These are phyloP conservation scores for Juncus effusus DNA, from an alignment of 176 grass and related monocot species.

Conservation along the genomic window DNA sequence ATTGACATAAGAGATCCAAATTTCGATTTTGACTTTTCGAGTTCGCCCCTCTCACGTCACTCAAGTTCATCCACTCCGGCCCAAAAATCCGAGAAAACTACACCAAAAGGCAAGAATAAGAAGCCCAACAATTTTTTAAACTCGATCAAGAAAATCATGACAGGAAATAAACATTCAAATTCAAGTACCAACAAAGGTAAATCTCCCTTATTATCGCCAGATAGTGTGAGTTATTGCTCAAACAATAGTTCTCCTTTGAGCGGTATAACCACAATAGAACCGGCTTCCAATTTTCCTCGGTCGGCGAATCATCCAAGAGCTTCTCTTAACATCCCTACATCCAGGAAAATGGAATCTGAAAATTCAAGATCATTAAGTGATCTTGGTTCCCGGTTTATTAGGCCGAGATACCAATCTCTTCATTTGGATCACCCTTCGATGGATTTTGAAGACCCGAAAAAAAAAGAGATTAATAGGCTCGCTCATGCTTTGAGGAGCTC, in stretches of 20 bases:
- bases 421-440: constrained; percentile 29
- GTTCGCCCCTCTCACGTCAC: constrained; percentile 33
- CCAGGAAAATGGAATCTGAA: constrained; percentile 7
- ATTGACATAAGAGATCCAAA: constrained; percentile 19
- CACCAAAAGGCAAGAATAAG: constrained; percentile 21
- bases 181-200: constrained; percentile 18
- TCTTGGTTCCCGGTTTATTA: constrained; percentile 14
- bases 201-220: not conserved
- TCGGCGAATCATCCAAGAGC: constrained; percentile 20
- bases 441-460: not conserved
- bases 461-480: not conserved
- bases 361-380: constrained; percentile 41
- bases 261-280: constrained; percentile 40
- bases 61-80: constrained; percentile 3
- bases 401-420: constrained; percentile 41
- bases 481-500: constrained; percentile 6
- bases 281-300: not conserved
- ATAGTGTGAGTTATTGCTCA: constrained; percentile 5
- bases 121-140: constrained; percentile 53
- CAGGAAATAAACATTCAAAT: constrained; percentile 17
- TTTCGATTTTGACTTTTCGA: constrained; percentile 25
- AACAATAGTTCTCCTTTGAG: constrained; percentile 33
- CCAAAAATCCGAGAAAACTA: not conserved
- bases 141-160: constrained; percentile 68
- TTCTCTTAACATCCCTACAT: constrained; percentile 1